phyloP scores from a whole-genome alignment of 192 early-diverging fungal species.

The Gonapodya sp. region DNA sequence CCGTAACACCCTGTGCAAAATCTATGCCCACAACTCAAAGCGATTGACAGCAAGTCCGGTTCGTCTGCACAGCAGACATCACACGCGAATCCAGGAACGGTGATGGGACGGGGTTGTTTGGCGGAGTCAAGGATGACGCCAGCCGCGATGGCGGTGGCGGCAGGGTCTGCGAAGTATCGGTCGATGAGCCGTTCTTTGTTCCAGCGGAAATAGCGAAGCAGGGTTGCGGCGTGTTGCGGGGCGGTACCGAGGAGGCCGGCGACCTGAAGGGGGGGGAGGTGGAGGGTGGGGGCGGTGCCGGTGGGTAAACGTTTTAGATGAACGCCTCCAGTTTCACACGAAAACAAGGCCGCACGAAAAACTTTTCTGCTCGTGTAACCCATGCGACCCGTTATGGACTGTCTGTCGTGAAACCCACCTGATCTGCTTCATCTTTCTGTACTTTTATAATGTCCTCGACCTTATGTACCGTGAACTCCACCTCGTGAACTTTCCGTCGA shows the following conservation, averaged over 20 bases:
- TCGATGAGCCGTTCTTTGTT: slow-evolving; percentile 80
- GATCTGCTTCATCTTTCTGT: slow-evolving; percentile 52
- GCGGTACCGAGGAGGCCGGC: slow-evolving; percentile 57
- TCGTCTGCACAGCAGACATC: slow-evolving; percentile 83
- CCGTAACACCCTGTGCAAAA: slow-evolving; percentile 83
- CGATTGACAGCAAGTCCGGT: slow-evolving; percentile 44
- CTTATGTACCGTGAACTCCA: slow-evolving; percentile 63
- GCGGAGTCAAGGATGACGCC: slow-evolving; percentile 59
- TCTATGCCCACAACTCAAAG: slow-evolving; percentile 76
- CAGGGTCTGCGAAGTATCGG: slow-evolving; percentile 50
- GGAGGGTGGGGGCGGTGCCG: too few species aligned
- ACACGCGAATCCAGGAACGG: slow-evolving; percentile 56
- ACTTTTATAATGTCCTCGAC: slow-evolving; percentile 43
- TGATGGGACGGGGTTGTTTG: slow-evolving; percentile 19
- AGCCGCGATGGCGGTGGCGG: slow-evolving; percentile 45
- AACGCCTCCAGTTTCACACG: too few species aligned
- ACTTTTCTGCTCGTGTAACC: too few species aligned
- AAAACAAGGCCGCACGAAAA: too few species aligned
- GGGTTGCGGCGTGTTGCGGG: slow-evolving; percentile 56
- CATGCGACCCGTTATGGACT: too few species aligned
- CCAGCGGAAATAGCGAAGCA: slow-evolving; percentile 72
- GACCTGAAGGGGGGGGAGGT: too few species aligned
- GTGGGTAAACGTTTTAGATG: too few species aligned
- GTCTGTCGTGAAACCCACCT: too few species aligned
- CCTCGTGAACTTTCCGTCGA: slow-evolving; percentile 56